Conservation (phyloP, 108 stramenopile genomes). For the Chaetoceros tenuissimus region DNA sequence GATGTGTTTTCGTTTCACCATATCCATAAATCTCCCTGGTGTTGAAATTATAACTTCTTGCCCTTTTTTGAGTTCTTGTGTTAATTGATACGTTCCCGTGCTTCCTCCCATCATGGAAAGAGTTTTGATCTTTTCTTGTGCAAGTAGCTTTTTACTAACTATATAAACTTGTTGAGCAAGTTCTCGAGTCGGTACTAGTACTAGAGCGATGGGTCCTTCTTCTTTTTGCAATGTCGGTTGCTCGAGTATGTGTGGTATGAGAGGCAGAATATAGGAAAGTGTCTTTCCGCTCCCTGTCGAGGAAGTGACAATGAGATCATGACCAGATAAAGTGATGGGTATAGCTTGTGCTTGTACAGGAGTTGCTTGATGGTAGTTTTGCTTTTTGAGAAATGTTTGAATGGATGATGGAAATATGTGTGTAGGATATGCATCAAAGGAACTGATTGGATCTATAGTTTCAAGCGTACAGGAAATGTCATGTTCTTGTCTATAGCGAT, state of each 20-base stretch:
- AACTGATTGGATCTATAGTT: slow-evolving; percentile 49
- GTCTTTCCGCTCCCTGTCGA: slow-evolving; percentile 92
- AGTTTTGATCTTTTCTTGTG: slow-evolving; percentile 26
- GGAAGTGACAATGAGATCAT: slow-evolving; percentile 65
- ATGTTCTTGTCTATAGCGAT: slow-evolving; percentile 44
- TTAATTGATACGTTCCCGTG: slow-evolving; percentile 65
- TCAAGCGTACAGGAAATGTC: slow-evolving; percentile 30
- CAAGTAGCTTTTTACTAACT: slow-evolving; percentile 37
- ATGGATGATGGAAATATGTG: slow-evolving; percentile 21
- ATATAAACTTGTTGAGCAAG: slow-evolving; percentile 85
- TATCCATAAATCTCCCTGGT: slow-evolving; percentile 94
- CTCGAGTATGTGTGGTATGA: slow-evolving; percentile 56
- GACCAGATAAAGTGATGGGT: slow-evolving; percentile 47
- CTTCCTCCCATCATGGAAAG: slow-evolving; percentile 65
- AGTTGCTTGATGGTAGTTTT: slow-evolving; percentile 71
- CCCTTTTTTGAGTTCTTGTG: slow-evolving; percentile 41
- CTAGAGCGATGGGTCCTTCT: slow-evolving; percentile 40
- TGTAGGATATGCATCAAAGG: slow-evolving; percentile 20
- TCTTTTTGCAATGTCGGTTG: slow-evolving; percentile 26
- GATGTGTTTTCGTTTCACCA: slow-evolving; percentile 19
- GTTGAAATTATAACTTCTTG: slow-evolving; percentile 89
- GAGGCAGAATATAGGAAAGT: slow-evolving; percentile 83
- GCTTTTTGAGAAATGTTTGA: slow-evolving; percentile 2
- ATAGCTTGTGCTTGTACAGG: slow-evolving; percentile 88
- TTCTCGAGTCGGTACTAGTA: slow-evolving; percentile 95